A percentile compares a stretch with the other conserved stretches of the same genome.
These are phyloP conservation scores for Umbellularia californica DNA, from an alignment of 164 flowering plant species.

Conservation along the genomic window DNA sequence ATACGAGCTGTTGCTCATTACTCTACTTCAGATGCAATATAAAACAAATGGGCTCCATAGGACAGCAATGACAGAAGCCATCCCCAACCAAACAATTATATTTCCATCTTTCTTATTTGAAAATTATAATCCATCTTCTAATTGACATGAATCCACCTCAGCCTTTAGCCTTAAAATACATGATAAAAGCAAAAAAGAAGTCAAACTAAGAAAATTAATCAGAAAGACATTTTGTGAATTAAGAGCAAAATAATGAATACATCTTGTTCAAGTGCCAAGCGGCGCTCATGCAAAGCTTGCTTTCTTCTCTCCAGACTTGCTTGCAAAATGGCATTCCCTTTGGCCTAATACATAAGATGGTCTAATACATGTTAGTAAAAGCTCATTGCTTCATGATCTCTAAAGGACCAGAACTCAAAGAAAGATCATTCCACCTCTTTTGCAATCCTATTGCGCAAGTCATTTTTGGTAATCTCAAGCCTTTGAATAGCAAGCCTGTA, in stretches of 20 bases:
- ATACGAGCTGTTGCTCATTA: too few relatives aligned
- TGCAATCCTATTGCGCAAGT: conserved; percentile 86
- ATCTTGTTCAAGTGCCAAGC: conserved; percentile 99
- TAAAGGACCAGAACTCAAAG: conserved; percentile 5
- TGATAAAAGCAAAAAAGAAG: too few relatives aligned
- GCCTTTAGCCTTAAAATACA: too few relatives aligned
- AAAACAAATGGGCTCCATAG: neutral
- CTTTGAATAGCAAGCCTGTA: conserved; percentile 94
- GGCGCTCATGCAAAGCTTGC: conserved; percentile 97
- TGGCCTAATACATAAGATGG: conserved; percentile 49
- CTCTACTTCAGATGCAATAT: neutral
- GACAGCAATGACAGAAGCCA: neutral
- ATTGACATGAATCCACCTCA: too few relatives aligned
- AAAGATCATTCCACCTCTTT: conserved; percentile 62
- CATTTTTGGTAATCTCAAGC: conserved; percentile 90
- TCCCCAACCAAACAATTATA: neutral
- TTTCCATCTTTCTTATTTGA: neutral
- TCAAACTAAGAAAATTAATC: too few relatives aligned
- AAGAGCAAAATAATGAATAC: conserved; percentile 31
- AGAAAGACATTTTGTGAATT: neutral
- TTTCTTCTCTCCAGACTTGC: conserved; percentile 98
- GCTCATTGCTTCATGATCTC: neutral
- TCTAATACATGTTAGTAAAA: conserved; percentile 14
- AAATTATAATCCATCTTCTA: too few relatives aligned
- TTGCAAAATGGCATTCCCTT: conserved; percentile 94